Base-by-base conservation (phyloP, 1,139 yeast species). In the Candida freyschussii region DNA sequence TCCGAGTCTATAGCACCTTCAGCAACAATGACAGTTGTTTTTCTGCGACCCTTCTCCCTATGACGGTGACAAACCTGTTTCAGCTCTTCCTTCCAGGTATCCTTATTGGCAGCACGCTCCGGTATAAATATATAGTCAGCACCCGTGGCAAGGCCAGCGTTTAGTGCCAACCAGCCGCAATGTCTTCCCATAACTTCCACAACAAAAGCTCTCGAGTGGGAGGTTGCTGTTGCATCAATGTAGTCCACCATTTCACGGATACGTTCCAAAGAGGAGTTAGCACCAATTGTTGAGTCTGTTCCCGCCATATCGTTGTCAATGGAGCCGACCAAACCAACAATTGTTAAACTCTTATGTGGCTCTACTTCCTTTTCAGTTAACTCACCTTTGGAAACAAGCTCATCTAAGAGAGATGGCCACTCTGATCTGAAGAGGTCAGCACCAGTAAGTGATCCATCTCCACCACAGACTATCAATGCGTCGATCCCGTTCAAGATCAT, bases 171-270 rank as follows among this genome's bases (percentile, higher is more conserved):
- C 93, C 93, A 82, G 45, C 93, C 93, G 65, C 93, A 82, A 52
- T 82, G 91, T 59, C 93, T 71, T 41, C 93, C 93, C 93, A 82
- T 82, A n/a, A 82, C 93, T 59, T 82, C 93, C 27, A 82, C 78
- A 24, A 82, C 87, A 53, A 82, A 82, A 7, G 93, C 93, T 55
- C 93, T 65, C 18, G 86, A 80, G 57, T 82, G 93, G 1, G 89
- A 80, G 37, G 77, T 78, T 21, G 93, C 93, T 23, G 93, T 82
- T 27, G 89, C 91, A 56, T 81, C 91, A 41, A 82, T 82, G 55
- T 78, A 81, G 59, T 82, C 93, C 39, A 82, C 78, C 61, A 82
- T 79, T 55, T 78, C 78, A 54, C 84, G 75, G 44, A 82, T 82
- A 55, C 93, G 65, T 44, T 78, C 91, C 45, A 82, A 65, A 0